Conservation (phyloP, 768 basidiomycete genomes). For the Boletus coccyginus region DNA sequence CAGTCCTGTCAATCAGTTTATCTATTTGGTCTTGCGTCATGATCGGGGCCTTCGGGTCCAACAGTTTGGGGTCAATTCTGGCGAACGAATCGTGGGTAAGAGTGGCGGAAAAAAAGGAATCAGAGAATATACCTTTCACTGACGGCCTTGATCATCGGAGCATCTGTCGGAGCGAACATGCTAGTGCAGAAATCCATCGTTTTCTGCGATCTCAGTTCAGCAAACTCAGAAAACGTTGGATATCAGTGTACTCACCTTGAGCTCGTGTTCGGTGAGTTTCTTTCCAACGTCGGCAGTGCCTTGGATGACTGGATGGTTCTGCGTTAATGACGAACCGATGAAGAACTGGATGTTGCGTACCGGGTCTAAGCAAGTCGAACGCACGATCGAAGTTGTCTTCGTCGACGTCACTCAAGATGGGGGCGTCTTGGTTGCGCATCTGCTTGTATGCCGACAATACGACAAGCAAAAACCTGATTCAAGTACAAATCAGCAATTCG, state of each 20-base stretch:
- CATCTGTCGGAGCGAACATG: constrained; percentile 2
- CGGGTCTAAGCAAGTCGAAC: constrained; percentile 11
- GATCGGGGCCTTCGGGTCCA: not conserved
- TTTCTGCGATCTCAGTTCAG: constrained; percentile 1
- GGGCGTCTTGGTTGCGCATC: constrained; percentile 7
- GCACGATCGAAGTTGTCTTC: constrained; percentile 15
- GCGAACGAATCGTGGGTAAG: not conserved
- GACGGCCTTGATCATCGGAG: constrained; percentile 1
- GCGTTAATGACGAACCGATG: not conserved
- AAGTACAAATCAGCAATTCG: not conserved
- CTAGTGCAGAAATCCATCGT: constrained; percentile 9
- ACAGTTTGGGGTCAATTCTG: not conserved
- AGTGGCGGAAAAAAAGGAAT: not conserved
- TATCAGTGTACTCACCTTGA: not conserved
- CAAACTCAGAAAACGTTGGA: not conserved
- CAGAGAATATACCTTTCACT: not conserved
- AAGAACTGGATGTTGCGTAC: not conserved
- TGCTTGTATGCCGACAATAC: constrained; percentile 12
- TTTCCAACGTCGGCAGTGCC: constrained; percentile 6
- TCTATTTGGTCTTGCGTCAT: not conserved
- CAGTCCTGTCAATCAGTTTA: not conserved
- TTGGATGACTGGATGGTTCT: constrained; percentile 3
- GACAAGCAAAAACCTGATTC: constrained; percentile 6
- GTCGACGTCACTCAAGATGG: constrained; percentile 10
- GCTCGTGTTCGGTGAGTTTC: constrained; percentile 2